Evolutionary conservation across 306 rosid genomes (phyloP), one percentile per base, ranked within the genome.

Genomic region (Cicer bijugum): DNA sequence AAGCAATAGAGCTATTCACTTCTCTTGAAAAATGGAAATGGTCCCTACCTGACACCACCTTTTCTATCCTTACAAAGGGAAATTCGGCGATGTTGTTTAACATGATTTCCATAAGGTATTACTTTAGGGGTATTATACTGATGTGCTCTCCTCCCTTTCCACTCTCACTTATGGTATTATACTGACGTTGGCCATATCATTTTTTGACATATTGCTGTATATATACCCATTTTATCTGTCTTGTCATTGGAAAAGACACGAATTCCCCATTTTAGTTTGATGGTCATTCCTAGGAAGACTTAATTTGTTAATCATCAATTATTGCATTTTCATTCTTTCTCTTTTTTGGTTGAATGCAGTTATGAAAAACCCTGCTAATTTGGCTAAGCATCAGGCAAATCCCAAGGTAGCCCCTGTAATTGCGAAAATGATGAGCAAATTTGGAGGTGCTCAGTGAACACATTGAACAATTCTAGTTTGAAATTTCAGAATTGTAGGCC

Each of bases 401-500:
- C 97, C 97, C 23, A 92, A 92, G 85, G 96, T 92, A 76, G 97
- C 96, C 52, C 97, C 97, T 9, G 77, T 90, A 37, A 88, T 92
- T 68, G 93, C 92, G 1, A 92, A 92, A 87, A 92, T 92, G 97
- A 92, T 92, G 97, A 52, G 76, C 88, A 88, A 92, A 78, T 90
- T 88, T 78, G 96, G 86, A 38, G 97, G 90, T 48, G 85, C 93
- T 0, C 56, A 84, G 75, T 88, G 69, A 86, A 45, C 55, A 47
- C 56, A 84, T 72, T 88, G 69, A 86, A 45, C 55, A 47, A 46
- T 8, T 48, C 43, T 9, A 48, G 72, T 10, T 66, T 63, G 52
- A 23, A 44, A 73, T 63, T 74, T 63, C 70, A 37, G 51, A 28
- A 19, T 58, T 69, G 23, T 11, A 40, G 62, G 71, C 56, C 35